phyloP scores from a whole-genome alignment of 768 basidiomycete genomes.

The Pisolithus orientalis region DNA sequence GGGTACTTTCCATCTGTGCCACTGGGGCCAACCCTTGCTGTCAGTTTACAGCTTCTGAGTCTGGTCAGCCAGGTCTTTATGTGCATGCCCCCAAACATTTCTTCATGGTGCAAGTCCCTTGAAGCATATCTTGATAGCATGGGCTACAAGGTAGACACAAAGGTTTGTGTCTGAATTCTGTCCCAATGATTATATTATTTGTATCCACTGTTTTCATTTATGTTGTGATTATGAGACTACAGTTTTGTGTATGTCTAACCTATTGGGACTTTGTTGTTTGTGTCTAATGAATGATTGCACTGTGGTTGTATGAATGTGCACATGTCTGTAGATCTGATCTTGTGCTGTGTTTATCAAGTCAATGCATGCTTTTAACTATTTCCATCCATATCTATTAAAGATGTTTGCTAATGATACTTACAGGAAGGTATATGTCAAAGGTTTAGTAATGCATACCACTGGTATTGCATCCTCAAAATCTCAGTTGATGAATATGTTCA shows the following conservation, averaged over 20 bases:
- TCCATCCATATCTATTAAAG: no score
- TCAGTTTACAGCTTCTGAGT: slow-evolving; percentile 26
- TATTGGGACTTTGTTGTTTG: no score
- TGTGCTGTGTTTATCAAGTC: no score
- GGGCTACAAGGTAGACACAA: slow-evolving; percentile 15
- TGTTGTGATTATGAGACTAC: no score
- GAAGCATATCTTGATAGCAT: slow-evolving; percentile 15
- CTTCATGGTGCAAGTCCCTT: slow-evolving; percentile 21
- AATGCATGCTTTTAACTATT: no score
- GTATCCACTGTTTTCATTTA: no score
- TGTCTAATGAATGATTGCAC: no score
- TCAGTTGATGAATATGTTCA: slow-evolving; percentile 5
- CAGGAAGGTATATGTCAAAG: slow-evolving; percentile 19
- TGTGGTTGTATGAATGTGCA: no score
- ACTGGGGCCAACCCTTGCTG: slow-evolving; percentile 22
- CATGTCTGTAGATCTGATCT: no score
- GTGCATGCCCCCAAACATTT: slow-evolving; percentile 20
- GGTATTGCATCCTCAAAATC: slow-evolving; percentile 17
- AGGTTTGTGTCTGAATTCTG: slow-evolving; percentile 4
- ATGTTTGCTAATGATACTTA: not conserved
- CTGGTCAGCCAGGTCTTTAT: slow-evolving; percentile 23
- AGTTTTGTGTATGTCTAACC: no score
- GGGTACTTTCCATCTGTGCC: slow-evolving; percentile 27
- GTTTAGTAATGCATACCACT: slow-evolving; percentile 23
- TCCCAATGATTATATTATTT: no score